Evolutionary conservation across 257 asterid species (phyloP).

Genomic region (Galeopsis tetrahit): DNA sequence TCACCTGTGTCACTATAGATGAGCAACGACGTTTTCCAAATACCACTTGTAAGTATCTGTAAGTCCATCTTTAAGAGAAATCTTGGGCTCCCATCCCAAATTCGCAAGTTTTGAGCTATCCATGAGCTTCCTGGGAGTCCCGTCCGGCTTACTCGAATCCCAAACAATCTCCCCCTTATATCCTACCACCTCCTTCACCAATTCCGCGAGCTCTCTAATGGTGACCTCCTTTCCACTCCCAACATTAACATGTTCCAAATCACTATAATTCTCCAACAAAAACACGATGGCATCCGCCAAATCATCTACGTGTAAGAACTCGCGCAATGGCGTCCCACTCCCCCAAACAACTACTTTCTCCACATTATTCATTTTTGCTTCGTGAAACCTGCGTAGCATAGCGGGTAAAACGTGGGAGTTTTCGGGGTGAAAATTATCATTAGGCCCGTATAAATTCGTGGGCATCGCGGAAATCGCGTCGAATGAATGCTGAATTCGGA

Average conservation of each 20-base stretch:
- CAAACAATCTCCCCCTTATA: slow-evolving; percentile 79
- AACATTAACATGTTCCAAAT: slow-evolving; percentile 82
- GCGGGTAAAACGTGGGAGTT: slow-evolving; percentile 96
- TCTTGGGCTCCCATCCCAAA: slow-evolving; percentile 86
- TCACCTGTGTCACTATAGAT: slow-evolving; percentile 47
- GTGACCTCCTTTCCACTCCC: slow-evolving; percentile 94
- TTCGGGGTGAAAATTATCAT: slow-evolving; percentile 88
- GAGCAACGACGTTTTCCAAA: slow-evolving; percentile 59
- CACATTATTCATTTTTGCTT: slow-evolving; percentile 57
- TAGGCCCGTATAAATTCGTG: slow-evolving; percentile 76
- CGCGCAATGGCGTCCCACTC: slow-evolving; percentile 85
- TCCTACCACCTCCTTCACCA: slow-evolving; percentile 89
- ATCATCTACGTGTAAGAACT: slow-evolving; percentile 91
- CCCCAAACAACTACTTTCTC: slow-evolving; percentile 93
- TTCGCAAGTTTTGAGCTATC: slow-evolving; percentile 78
- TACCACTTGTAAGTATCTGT: slow-evolving; percentile 78
- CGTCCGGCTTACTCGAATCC: slow-evolving; percentile 92
- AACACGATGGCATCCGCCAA: slow-evolving; percentile 80
- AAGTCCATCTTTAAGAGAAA: slow-evolving; percentile 77
- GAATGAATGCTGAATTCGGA: slow-evolving; percentile 68
- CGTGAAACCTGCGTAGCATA: slow-evolving; percentile 78
- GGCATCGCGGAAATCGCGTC: slow-evolving; percentile 94
- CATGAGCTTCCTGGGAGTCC: slow-evolving; percentile 97
- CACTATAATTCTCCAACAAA: slow-evolving; percentile 74
- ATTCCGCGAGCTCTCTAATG: slow-evolving; percentile 82